Base-by-base conservation (phyloP, 2,329 filamentous ascomycete species). In the Nemania abortiva region DNA sequence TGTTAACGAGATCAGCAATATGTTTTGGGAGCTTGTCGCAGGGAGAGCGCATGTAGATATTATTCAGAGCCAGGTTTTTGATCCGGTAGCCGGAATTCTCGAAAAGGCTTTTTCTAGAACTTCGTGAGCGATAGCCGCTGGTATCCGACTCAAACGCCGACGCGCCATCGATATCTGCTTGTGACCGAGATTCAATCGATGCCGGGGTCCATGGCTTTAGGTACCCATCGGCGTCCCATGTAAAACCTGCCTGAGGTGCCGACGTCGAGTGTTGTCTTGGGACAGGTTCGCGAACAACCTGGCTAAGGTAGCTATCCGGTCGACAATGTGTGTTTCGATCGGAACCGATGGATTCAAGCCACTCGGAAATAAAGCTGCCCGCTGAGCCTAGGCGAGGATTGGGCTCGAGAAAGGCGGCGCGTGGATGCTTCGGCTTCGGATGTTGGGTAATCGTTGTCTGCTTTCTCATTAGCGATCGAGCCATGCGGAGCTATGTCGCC, bases 261-360 rank as follows among this genome's bases (percentile, higher is more conserved):
- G 53, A 74, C 63, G 54, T 70, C 54, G 71, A 64, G 50, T 68
- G 56, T 10, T 68, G 39, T 37, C 74, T 75, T 63, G 71, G 70
- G 52, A 76, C 66, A 65, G 71, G 53, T 6, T 76, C 72, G 63
- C 56, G 63, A 69, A 70, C 61, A 61, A 67, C 72, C 27, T 63
- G 64, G 70, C 59, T n/a, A 70, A 76, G 72, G 70, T 72, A 60
- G 68, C 69, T 75, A 69, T 77, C 76, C 59, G 75, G 77, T 58
- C 73, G 72, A 63, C 71, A 77, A 70, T 70, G 68, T 72, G 68
- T 74, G 56, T 76, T 69, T 74, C 72, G 66, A 64, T 75, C 72
- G 47, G 73, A 74, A 64, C 63, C 74, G 63, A 78, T 57, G 64
- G 72, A 67, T 61, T 74, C 59, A 22, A 68, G 55, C 61, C 66